Evolutionary conservation across 2,329 filamentous ascomycete genomes (phyloP).

Genomic region (Xylaria hypoxylon): DNA sequence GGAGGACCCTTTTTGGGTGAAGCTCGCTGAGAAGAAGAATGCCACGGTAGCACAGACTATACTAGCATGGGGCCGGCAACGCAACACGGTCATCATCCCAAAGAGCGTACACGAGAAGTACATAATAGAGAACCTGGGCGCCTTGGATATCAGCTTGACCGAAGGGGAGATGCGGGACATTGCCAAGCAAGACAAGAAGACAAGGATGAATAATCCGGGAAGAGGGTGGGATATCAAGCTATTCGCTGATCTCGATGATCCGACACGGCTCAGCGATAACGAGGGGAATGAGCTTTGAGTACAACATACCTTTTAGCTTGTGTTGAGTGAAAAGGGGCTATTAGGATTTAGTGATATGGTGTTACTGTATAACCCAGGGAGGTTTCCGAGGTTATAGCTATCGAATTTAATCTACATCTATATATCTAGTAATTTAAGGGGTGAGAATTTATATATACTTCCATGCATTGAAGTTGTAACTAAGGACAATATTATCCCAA

Average conservation of each 20-base stretch:
- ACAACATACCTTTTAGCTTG: neutral
- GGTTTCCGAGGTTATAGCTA: too few species aligned
- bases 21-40: slow-evolving; percentile 55
- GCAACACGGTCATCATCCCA: slow-evolving; percentile 63
- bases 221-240: slow-evolving; percentile 55
- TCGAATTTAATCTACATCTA: neutral
- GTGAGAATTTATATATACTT: neutral
- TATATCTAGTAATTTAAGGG: neutral
- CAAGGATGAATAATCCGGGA: slow-evolving; percentile 54
- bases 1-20: slow-evolving; percentile 55
- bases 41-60: slow-evolving; percentile 58
- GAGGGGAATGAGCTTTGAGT: slow-evolving; percentile 40
- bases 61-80: slow-evolving; percentile 61
- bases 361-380: too few species aligned
- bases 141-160: slow-evolving; percentile 60
- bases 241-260: slow-evolving; percentile 56
- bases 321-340: neutral
- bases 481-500: too few species aligned
- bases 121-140: slow-evolving; percentile 60
- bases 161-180: slow-evolving; percentile 54
- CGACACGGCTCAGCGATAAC: slow-evolving; percentile 43
- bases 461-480: too few species aligned
- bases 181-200: slow-evolving; percentile 48
- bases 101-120: slow-evolving; percentile 59
- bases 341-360: neutral